A percentile compares a stretch with the other conserved stretches of the same genome.
Conservation (phyloP, 1,284 basidiomycete species). For the Amylostereum areolatum region DNA sequence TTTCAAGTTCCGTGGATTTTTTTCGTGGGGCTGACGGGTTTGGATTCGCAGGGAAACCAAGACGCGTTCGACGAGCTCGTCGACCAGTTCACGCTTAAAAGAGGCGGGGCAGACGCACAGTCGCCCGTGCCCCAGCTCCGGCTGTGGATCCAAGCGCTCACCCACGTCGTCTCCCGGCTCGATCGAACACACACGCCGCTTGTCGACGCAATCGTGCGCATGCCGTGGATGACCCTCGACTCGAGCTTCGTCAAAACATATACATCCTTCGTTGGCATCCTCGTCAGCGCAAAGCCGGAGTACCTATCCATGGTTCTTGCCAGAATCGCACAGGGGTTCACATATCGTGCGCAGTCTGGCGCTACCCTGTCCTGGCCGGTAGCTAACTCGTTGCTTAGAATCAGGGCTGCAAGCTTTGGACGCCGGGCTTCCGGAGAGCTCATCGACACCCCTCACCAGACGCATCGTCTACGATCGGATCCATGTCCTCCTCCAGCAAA, state of each 20-base stretch:
- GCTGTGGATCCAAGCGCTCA: constrained; percentile 68
- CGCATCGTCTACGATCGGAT: constrained; percentile 82
- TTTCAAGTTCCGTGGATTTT: background rate
- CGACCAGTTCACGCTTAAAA: constrained; percentile 60
- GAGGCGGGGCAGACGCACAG: constrained; percentile 25
- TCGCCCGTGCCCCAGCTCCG: constrained; percentile 56
- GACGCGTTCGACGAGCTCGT: constrained; percentile 69
- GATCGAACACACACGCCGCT: constrained; percentile 79
- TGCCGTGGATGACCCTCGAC: constrained; percentile 92
- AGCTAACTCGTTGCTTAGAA: constrained; percentile 37
- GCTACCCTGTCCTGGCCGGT: constrained; percentile 2
- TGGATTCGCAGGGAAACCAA: constrained; percentile 44
- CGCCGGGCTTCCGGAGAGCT: constrained; percentile 52
- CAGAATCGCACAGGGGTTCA: constrained; percentile 80
- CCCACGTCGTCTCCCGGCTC: constrained; percentile 76
- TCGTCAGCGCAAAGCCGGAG: constrained; percentile 90
- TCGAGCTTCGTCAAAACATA: constrained; percentile 80
- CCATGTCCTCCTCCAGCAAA: constrained; percentile 79
- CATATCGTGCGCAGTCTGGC: constrained; percentile 66
- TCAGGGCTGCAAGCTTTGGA: constrained; percentile 61
- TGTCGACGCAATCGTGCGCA: constrained; percentile 80
- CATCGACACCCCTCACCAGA: constrained; percentile 68
- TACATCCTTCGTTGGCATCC: constrained; percentile 84
- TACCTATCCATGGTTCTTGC: constrained; percentile 83
- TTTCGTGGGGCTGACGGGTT: background rate